phyloP scores from a whole-genome alignment of 2,329 filamentous ascomycete species.

The Fusarium vanettenii region DNA sequence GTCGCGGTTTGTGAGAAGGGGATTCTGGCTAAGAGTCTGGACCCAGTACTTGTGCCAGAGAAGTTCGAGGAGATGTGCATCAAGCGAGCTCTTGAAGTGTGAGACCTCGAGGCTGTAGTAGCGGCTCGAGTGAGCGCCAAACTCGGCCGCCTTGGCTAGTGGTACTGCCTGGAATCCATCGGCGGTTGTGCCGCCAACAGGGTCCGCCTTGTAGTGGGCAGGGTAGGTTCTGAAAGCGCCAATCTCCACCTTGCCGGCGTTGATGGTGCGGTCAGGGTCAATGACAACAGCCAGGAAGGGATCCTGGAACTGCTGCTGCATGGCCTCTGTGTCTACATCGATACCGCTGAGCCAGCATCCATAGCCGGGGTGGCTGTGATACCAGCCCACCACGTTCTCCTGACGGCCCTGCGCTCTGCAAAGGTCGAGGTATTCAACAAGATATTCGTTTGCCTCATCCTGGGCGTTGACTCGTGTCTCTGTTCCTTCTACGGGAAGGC shows the following conservation, averaged over 20 bases:
- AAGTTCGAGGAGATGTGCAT: slow-evolving; percentile 85
- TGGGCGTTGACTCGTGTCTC: slow-evolving; percentile 98
- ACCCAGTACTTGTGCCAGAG: slow-evolving; percentile 99
- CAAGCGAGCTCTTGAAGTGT: slow-evolving; percentile 93
- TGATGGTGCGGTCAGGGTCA: slow-evolving; percentile 95
- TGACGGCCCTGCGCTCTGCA: slow-evolving; percentile 80
- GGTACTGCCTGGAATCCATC: slow-evolving; percentile 84
- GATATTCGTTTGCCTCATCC: slow-evolving; percentile 96
- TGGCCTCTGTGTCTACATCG: slow-evolving; percentile 88
- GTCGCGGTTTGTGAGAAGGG: slow-evolving; percentile 90
- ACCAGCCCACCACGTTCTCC: slow-evolving; percentile 98
- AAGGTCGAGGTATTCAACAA: slow-evolving; percentile 84
- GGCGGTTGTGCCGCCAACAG: slow-evolving; percentile 34
- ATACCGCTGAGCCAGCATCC: slow-evolving; percentile 98
- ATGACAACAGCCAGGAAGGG: slow-evolving; percentile 97
- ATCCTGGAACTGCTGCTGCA: slow-evolving; percentile 87
- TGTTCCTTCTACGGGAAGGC: slow-evolving; percentile 96
- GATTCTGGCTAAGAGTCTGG: slow-evolving; percentile 90
- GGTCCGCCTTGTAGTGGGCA: slow-evolving; percentile 71
- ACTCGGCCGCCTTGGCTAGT: slow-evolving; percentile 93
- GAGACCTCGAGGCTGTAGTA: slow-evolving; percentile 95
- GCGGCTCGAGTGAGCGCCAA: slow-evolving; percentile 88
- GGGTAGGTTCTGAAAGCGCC: slow-evolving; percentile 96
- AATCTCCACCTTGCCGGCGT: slow-evolving; percentile 95
- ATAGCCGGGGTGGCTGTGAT: slow-evolving; percentile 97